Evolutionary conservation across 1,284 basidiomycete species (phyloP).

Genomic region (Pterulicium gracile): DNA sequence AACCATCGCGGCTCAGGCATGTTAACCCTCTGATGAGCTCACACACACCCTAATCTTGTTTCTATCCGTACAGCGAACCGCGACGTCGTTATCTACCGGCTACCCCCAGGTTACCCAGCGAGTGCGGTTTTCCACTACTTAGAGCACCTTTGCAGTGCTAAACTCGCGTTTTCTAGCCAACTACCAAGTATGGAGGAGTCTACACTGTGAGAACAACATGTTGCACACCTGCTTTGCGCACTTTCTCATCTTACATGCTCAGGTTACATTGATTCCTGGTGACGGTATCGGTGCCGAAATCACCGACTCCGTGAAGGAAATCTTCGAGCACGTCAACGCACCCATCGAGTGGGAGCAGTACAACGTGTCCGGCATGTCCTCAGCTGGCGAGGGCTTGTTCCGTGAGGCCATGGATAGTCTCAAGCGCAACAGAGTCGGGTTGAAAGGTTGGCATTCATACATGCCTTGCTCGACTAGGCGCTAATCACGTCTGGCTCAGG

Average conservation of each 20-base stretch:
- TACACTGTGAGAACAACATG: constrained; percentile 64
- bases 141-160: not conserved
- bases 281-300: constrained; percentile 98
- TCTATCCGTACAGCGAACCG: constrained; percentile 43
- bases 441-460: constrained; percentile 70
- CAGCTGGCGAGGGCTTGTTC: constrained; percentile 90
- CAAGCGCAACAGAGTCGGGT: constrained; percentile 94
- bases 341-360: constrained; percentile 99
- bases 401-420: constrained; percentile 95
- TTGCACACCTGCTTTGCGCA: constrained; percentile 13
- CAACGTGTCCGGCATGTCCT: constrained; percentile 94
- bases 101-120: constrained; percentile 67
- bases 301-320: constrained; percentile 97
- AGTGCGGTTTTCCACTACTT: constrained; percentile 29
- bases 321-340: constrained; percentile 95
- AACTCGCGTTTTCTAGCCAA: constrained; percentile 38
- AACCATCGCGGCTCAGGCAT: constrained; percentile 38
- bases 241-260: constrained; percentile 14
- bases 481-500: constrained; percentile 37
- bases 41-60: not conserved
- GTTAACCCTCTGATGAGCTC: constrained; percentile 11
- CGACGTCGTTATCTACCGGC: constrained; percentile 73
- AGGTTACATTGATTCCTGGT: constrained; percentile 93
- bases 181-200: constrained; percentile 93
- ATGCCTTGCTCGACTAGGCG: not conserved